phyloP scores from a whole-genome alignment of 345 rosid genomes.

The Eucalyptus erythrocorys region DNA sequence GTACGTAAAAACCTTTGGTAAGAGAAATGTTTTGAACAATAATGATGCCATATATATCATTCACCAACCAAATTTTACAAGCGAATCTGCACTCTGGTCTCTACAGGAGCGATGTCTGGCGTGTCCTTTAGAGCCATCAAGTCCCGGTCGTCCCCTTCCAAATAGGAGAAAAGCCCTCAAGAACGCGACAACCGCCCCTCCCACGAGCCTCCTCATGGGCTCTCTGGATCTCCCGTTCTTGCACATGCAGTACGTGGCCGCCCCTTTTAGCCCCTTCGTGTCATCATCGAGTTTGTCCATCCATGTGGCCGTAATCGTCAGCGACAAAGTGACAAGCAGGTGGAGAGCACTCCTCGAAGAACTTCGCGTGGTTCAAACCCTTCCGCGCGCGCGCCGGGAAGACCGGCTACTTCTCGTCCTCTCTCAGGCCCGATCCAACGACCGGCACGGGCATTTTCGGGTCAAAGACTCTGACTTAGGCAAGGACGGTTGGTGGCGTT shows the following conservation, averaged over 20 bases:
- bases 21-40: too few species aligned
- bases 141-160: constrained; percentile 35
- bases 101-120: constrained; percentile 16
- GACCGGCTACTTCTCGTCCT: constrained; percentile 23
- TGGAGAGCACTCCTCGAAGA: constrained; percentile 37
- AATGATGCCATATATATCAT: neutral
- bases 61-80: too few species aligned
- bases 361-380: constrained; percentile 48
- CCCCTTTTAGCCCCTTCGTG: constrained; percentile 59
- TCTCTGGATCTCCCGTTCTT: constrained; percentile 48
- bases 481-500: neutral
- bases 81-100: neutral
- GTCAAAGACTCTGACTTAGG: neutral
- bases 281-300: constrained; percentile 71
- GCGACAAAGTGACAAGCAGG: too few species aligned
- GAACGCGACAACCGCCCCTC: constrained; percentile 53
- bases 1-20: neutral
- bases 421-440: constrained; percentile 71
- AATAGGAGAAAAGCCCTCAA: constrained; percentile 26
- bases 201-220: constrained; percentile 75
- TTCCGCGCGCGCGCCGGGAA: constrained; percentile 67
- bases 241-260: constrained; percentile 48
- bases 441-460: constrained; percentile 11
- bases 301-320: constrained; percentile 56
- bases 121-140: constrained; percentile 43